phyloP scores from a whole-genome alignment of 305 asterid species.

The Fraxinus sp. region DNA sequence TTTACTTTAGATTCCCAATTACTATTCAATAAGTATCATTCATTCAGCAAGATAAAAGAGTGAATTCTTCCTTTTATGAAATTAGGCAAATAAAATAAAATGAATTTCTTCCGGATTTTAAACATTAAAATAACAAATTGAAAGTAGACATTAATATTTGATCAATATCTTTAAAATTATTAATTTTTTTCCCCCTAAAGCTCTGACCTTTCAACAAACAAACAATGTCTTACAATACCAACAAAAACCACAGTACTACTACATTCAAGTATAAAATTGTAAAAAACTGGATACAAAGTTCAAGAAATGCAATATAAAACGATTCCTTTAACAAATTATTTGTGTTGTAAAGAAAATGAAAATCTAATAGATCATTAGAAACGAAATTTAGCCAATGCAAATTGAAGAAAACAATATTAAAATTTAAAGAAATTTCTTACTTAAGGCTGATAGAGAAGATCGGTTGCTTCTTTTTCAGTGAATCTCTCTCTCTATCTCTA shows the following conservation, averaged over 20 bases:
- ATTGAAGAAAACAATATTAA: neutral
- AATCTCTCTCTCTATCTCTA: neutral
- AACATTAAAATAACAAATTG: neutral
- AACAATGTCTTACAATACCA: neutral
- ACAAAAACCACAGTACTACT: neutral
- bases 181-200: neutral
- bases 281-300: neutral
- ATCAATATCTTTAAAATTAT: neutral
- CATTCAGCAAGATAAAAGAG: neutral
- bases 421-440: neutral
- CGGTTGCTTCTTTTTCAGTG: neutral
- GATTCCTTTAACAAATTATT: neutral
- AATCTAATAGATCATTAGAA: neutral
- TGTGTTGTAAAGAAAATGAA: neutral
- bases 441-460: neutral
- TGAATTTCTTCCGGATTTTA: neutral
- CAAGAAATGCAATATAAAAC: neutral
- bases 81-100: neutral
- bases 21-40: neutral
- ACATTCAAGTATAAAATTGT: neutral
- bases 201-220: neutral
- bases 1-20: neutral
- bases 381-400: neutral
- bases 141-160: neutral
- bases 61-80: neutral